These are phyloP conservation scores for Trichoderma gamsii DNA, from an alignment of 495 filamentous ascomycete genomes.

Conservation along the genomic window DNA sequence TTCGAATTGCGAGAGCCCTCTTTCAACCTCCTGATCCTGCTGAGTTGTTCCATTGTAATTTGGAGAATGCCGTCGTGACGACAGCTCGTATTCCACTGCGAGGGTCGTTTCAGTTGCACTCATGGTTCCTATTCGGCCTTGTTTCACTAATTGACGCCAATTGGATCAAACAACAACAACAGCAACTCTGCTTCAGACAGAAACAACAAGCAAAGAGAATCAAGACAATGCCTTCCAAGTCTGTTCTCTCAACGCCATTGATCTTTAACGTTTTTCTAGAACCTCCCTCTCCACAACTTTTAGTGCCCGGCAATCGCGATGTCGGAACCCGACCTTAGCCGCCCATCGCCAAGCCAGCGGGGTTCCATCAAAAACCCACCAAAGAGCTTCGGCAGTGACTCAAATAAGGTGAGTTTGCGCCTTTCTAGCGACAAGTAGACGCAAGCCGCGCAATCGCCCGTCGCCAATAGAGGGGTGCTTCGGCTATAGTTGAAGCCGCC, in stretches of 20 bases:
- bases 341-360: background rate
- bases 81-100: background rate
- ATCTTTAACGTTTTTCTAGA: background rate
- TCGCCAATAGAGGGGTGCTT: background rate
- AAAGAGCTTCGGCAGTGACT: background rate
- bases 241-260: background rate
- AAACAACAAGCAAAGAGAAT: background rate
- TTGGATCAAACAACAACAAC: background rate
- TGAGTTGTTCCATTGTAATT: background rate
- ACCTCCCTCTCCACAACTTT: background rate
- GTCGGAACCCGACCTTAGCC: conserved; percentile 1
- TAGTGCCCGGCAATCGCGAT: background rate
- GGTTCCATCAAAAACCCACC: background rate
- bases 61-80: background rate
- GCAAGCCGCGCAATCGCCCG: background rate
- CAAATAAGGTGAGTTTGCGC: background rate
- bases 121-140: background rate
- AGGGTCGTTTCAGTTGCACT: background rate
- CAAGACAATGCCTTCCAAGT: background rate
- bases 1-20: background rate
- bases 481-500: background rate
- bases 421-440: background rate
- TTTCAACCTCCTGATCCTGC: background rate
- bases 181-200: background rate
- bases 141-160: background rate